These are phyloP conservation scores for Thielaviopsis populi DNA, from an alignment of 2,329 filamentous ascomycete genomes.

Conservation along the genomic window DNA sequence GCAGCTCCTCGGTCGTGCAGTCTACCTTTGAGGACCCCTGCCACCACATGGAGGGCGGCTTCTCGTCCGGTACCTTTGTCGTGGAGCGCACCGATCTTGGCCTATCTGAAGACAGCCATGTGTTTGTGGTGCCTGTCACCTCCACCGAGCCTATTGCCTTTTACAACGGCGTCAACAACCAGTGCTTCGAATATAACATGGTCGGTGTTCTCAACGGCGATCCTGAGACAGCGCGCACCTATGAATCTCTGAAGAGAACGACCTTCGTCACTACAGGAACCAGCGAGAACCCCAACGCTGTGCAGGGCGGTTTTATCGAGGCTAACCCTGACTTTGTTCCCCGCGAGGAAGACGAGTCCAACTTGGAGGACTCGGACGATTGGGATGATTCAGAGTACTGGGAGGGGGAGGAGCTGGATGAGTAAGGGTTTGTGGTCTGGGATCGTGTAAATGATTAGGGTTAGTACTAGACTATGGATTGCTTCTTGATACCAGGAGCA, in stretches of 20 bases:
- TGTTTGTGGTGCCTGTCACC: conserved; percentile 7
- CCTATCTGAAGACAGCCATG: conserved; percentile 18
- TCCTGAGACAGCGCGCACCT: neutral
- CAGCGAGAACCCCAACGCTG: neutral
- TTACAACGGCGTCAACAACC: neutral
- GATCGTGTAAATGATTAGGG: too few relatives aligned
- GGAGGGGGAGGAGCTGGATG: too few relatives aligned
- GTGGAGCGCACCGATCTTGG: conserved; percentile 25
- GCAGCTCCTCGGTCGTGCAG: conserved; percentile 22
- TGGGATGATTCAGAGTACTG: too few relatives aligned
- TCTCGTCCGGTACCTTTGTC: neutral
- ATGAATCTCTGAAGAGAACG: neutral
- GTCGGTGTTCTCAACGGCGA: neutral
- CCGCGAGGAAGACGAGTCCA: neutral
- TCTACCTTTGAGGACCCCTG: neutral
- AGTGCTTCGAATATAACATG: conserved; percentile 21
- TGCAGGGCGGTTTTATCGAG: neutral
- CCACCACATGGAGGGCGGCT: neutral
- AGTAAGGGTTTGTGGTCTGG: too few relatives aligned
- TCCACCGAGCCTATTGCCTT: neutral
- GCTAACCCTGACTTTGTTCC: neutral
- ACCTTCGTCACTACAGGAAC: neutral
- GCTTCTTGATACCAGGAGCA: too few relatives aligned
- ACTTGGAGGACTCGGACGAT: too few relatives aligned
- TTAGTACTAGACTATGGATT: too few relatives aligned